These are phyloP conservation scores for Brasilioporus rufonigricans DNA, from an alignment of 768 basidiomycete species.

Conservation along the genomic window DNA sequence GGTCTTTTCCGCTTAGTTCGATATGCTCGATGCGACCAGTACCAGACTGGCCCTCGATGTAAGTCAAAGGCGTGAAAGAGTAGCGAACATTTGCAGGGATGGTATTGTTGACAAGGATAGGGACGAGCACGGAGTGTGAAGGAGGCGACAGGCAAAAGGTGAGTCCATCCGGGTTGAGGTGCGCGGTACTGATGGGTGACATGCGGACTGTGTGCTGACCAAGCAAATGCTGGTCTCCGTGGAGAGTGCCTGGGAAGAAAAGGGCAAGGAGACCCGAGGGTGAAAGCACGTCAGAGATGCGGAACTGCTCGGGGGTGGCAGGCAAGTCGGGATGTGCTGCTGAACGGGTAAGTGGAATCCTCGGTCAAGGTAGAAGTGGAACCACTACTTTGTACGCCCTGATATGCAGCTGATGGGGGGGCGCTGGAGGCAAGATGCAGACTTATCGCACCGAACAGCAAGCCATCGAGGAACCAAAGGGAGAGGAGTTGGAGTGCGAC, in stretches of 20 bases:
- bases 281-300: slow-evolving; percentile 47
- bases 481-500: slow-evolving; percentile 60
- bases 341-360: slow-evolving; percentile 5
- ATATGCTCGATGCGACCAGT: slow-evolving; percentile 49
- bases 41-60: slow-evolving; percentile 37
- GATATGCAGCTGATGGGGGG: slow-evolving; percentile 11
- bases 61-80: slow-evolving; percentile 64
- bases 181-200: slow-evolving; percentile 92
- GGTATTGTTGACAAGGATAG: slow-evolving; percentile 89
- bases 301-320: slow-evolving; percentile 45
- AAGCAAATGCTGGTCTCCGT: slow-evolving; percentile 59
- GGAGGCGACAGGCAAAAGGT: slow-evolving; percentile 70
- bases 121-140: slow-evolving; percentile 61
- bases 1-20: slow-evolving; percentile 60
- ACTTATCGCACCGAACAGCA: slow-evolving; percentile 71
- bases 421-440: slow-evolving; percentile 44
- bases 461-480: slow-evolving; percentile 62
- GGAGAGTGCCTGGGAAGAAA: slow-evolving; percentile 29
- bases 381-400: slow-evolving; percentile 33
- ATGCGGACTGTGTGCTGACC: slow-evolving; percentile 92
- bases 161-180: slow-evolving; percentile 72
- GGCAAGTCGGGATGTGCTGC: slow-evolving; percentile 37
- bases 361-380: neutral
- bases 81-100: slow-evolving; percentile 69
- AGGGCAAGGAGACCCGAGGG: slow-evolving; percentile 50